These are phyloP conservation scores for Funneliformis geosporum DNA, from an alignment of 192 early-diverging fungal species.

Conservation along the genomic window DNA sequence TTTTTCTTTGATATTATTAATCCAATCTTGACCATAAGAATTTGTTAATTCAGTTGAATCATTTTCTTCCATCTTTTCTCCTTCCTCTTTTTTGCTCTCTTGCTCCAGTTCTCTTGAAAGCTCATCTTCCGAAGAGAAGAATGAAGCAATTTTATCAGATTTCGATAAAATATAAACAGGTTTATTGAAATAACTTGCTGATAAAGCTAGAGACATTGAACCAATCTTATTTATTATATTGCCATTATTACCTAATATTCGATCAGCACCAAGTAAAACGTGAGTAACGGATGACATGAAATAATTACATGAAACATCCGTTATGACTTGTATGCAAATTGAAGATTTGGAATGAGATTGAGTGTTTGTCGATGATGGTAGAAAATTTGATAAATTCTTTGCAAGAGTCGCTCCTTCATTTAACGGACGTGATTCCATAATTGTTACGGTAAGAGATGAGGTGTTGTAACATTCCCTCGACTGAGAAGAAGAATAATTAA, in stretches of 20 bases:
- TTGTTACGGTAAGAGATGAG: not conserved
- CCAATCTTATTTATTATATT: conserved; percentile 28
- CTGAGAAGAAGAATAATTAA: not conserved
- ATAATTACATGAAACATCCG: conserved; percentile 22
- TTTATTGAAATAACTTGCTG: conserved; percentile 11
- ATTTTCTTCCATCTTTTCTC: conserved; percentile 26
- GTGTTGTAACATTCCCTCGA: not conserved
- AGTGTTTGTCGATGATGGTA: not conserved
- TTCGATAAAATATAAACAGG: not conserved
- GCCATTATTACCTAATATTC: conserved; percentile 23
- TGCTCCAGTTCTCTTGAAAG: too few relatives aligned
- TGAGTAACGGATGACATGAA: conserved; percentile 28
- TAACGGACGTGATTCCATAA: conserved; percentile 25
- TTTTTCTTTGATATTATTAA: conserved; percentile 2
- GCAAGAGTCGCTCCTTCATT: conserved; percentile 17
- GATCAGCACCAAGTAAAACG: conserved; percentile 21
- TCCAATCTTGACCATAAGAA: not conserved
- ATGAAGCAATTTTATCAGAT: conserved; percentile 4
- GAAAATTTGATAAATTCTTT: not conserved
- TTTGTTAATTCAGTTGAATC: conserved; percentile 2
- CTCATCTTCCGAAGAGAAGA: too few relatives aligned
- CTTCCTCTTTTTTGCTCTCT: too few relatives aligned
- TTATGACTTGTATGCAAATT: conserved; percentile 13
- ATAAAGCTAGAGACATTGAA: conserved; percentile 7
- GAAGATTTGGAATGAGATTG: not conserved